Conservation (phyloP, 2,329 filamentous ascomycete genomes). For the Capronia epimyces region DNA sequence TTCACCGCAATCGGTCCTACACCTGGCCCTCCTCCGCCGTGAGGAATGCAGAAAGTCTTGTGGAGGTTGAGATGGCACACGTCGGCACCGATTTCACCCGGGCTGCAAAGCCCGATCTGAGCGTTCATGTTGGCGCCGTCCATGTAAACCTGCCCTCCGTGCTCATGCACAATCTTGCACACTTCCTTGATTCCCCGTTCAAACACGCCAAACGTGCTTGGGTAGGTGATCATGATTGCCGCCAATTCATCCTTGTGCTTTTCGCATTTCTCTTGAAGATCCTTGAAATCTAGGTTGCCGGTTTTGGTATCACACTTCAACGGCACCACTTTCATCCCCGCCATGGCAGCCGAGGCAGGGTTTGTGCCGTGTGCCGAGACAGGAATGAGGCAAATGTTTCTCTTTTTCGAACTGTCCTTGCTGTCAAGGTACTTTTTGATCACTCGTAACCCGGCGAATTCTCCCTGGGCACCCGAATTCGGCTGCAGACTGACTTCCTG, state of each 20-base stretch:
- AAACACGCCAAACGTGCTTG: constrained; percentile 90
- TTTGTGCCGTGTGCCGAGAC: constrained; percentile 95
- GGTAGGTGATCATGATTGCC: constrained; percentile 96
- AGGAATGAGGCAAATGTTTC: constrained; percentile 89
- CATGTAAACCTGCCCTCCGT: constrained; percentile 96
- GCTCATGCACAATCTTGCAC: constrained; percentile 75
- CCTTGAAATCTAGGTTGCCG: constrained; percentile 81
- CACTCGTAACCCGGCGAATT: constrained; percentile 82
- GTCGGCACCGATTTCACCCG: constrained; percentile 90
- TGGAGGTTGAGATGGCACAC: constrained; percentile 96
- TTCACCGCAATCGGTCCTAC: constrained; percentile 93
- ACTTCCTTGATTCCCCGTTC: constrained; percentile 83
- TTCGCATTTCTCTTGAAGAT: constrained; percentile 82
- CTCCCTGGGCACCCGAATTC: constrained; percentile 92
- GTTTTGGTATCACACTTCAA: constrained; percentile 84
- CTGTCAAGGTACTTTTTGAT: constrained; percentile 79
- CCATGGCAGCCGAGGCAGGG: constrained; percentile 91
- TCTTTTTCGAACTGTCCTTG: constrained; percentile 58
- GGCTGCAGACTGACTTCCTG: constrained; percentile 84
- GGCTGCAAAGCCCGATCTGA: constrained; percentile 90
- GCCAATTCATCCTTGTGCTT: constrained; percentile 79
- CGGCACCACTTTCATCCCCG: constrained; percentile 86
- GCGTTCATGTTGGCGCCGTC: constrained; percentile 98
- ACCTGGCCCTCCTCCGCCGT: constrained; percentile 88
- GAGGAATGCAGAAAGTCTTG: constrained; percentile 98